phyloP scores from a whole-genome alignment of 345 rosid species.

The Boechera retrofracta region DNA sequence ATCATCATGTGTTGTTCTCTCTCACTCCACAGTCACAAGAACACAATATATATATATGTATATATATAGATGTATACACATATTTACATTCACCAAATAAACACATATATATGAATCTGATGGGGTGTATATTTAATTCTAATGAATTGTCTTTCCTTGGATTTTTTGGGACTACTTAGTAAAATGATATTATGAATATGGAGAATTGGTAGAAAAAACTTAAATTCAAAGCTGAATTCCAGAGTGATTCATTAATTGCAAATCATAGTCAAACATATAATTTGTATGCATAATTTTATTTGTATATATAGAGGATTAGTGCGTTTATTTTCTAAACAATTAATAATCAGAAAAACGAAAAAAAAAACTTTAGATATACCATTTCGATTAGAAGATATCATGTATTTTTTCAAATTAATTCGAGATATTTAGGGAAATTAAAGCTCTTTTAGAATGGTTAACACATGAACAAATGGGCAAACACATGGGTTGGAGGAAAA shows the following conservation, averaged over 20 bases:
- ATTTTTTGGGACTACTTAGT: slow-evolving; percentile 65
- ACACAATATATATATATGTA: neutral
- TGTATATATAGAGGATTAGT: slow-evolving; percentile 3
- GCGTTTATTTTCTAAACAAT: neutral
- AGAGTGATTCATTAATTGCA: slow-evolving; percentile 53
- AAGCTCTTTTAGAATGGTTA: slow-evolving; percentile 26
- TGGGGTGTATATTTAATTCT: neutral
- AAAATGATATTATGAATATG: slow-evolving; percentile 39
- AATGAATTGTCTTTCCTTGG: slow-evolving; percentile 56
- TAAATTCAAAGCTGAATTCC: slow-evolving; percentile 52
- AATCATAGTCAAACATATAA: slow-evolving; percentile 45
- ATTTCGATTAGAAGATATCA: neutral
- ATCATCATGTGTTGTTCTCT: slow-evolving; percentile 48
- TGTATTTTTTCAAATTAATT: neutral
- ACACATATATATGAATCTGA: neutral
- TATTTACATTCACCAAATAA: neutral
- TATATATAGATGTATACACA: neutral
- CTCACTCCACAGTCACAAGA: neutral
- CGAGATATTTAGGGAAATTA: neutral
- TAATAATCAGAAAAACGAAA: no score
- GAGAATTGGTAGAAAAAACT: slow-evolving; percentile 43
- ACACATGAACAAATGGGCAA: slow-evolving; percentile 36
- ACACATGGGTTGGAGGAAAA: slow-evolving; percentile 34
- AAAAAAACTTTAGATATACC: neutral
- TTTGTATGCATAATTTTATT: neutral